These are phyloP conservation scores for Saccharomycopsis microspora DNA, from an alignment of 805 yeast species.

Conservation along the genomic window DNA sequence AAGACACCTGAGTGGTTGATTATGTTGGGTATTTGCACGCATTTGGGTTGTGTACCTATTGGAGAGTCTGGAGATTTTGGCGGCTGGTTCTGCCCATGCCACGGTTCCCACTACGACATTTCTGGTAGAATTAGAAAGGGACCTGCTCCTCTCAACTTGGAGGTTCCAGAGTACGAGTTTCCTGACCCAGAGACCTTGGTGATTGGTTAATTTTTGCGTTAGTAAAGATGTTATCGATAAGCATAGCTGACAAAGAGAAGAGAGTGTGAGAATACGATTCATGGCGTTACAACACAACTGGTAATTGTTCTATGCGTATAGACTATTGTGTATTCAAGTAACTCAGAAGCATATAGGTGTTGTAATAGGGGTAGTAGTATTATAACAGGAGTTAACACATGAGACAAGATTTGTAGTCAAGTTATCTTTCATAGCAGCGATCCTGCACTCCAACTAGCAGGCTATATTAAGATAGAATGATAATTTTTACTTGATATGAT, in stretches of 20 bases:
- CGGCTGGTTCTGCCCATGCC: constrained; percentile 99
- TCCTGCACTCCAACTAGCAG: too few relatives aligned
- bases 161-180: constrained; percentile 86
- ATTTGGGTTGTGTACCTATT: constrained; percentile 99
- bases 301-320: background rate
- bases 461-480: too few relatives aligned
- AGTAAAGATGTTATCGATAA: too few relatives aligned
- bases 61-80: constrained; percentile 99
- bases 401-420: too few relatives aligned
- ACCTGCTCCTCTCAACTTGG: constrained; percentile 98
- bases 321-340: background rate
- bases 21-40: constrained; percentile 99
- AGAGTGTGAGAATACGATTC: too few relatives aligned
- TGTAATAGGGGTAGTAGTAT: too few relatives aligned
- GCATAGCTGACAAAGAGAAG: too few relatives aligned
- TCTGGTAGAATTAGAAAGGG: constrained; percentile 99
- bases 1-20: constrained; percentile 96
- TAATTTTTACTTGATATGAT: too few relatives aligned
- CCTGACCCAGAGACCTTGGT: constrained; percentile 69
- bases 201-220: constrained; percentile 55
- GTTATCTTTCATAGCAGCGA: too few relatives aligned
- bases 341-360: too few relatives aligned
- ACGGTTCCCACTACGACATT: constrained; percentile 99
- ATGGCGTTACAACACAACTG: too few relatives aligned
- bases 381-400: too few relatives aligned